Base-by-base conservation (phyloP, 768 basidiomycete genomes). In the Calocybe cyanea region DNA sequence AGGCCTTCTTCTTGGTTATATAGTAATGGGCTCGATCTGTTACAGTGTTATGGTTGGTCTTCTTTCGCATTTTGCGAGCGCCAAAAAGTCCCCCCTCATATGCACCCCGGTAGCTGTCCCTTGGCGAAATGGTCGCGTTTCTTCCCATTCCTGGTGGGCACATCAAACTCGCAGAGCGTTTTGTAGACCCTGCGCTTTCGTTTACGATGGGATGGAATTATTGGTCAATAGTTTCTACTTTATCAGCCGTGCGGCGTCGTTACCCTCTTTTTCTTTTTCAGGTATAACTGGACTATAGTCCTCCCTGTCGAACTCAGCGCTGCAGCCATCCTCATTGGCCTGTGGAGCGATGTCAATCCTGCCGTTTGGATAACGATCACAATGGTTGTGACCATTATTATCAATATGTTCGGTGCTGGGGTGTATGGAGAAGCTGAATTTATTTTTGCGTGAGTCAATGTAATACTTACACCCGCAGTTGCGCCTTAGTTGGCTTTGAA, bases 371-470 rank as follows among this genome's bases (percentile, higher is more conserved):
- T 96, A 33, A 65, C 79, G 0, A 72, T 96, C 30, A 88, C 81
- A 43, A 66, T 93, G 57, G 56, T 87, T 31, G 81, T 95, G 20
- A 83, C 87, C 33, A 61, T 94, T 34, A 68, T 67, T 21, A 92
- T 91, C 64, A 91, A 91, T 59, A 59, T 86, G 70, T 63, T 81
- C 4, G 88, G 87, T 38, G 83, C 86, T 35, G 83, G 80, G 66
- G 86, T 78, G 21, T 91, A 91, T 56, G 87, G 88, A 28, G 89
- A 92, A 63, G 80, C 81, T 6, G 92, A 93, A 63, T 94, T 94
- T 58, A 72, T 82, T 39, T 93, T 93, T 60, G 89, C 89, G 73
- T 85, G 50, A 61, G 80, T 56, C 72, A 80, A 51, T 74, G 14
- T 33, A n/a, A n/a, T n/a, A 56, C 65, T 37, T 8, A 59, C 59